A percentile compares a stretch with the other conserved stretches of the same genome.
phyloP scores from a whole-genome alignment of 768 basidiomycete species.

The Daedaleopsis sinensis region DNA sequence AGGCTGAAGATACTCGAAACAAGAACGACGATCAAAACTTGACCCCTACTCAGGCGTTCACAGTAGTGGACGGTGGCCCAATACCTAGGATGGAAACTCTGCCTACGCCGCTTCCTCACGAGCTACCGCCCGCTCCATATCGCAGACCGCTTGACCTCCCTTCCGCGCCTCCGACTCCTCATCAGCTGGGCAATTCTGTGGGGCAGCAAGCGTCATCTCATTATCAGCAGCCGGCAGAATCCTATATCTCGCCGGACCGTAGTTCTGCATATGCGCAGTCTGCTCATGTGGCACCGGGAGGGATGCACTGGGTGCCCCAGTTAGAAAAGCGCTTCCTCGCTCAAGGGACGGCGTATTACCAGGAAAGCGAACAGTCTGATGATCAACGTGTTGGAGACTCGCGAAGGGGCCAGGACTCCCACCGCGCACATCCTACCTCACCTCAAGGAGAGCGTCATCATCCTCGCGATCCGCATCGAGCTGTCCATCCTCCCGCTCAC shows the following conservation, averaged over 20 bases:
- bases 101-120: constrained; percentile 63
- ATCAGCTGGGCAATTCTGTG: neutral
- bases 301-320: constrained; percentile 15
- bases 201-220: neutral
- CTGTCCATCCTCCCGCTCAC: constrained; percentile 9
- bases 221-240: neutral
- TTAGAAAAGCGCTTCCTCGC: constrained; percentile 11
- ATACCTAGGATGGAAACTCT: constrained; percentile 48
- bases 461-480: constrained; percentile 2
- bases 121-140: constrained; percentile 67
- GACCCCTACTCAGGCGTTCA: constrained; percentile 23
- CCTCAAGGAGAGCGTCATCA: constrained; percentile 12
- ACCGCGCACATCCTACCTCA: neutral
- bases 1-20: neutral
- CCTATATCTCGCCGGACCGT: neutral
- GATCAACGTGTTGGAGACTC: constrained; percentile 3
- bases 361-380: constrained; percentile 21
- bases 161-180: constrained; percentile 29
- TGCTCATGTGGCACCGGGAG: constrained; percentile 6
- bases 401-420: constrained; percentile 5
- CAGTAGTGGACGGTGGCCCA: constrained; percentile 8
- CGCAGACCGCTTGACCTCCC: constrained; percentile 27
- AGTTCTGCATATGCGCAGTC: constrained; percentile 1
- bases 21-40: constrained; percentile 14
- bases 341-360: neutral